Percentiles rank a stretch among this genome's conserved stretches.
Conservation (phyloP, 1,139 yeast genomes). For the Yamadazyma mexicana region DNA sequence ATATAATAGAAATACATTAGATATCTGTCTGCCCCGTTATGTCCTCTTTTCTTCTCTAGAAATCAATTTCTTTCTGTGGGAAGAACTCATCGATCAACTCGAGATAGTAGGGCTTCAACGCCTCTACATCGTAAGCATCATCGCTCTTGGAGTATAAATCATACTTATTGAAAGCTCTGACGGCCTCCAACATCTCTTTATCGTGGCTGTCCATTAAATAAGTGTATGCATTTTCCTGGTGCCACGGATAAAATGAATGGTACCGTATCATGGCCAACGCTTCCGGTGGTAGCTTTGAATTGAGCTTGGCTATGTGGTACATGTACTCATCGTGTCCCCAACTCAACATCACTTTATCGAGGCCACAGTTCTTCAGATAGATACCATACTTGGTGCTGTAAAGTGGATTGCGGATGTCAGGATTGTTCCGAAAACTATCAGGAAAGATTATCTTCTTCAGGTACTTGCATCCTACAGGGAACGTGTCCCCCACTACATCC, state of each 20-base stretch:
- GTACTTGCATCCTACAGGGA: constrained; percentile 71
- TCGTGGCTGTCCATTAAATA: constrained; percentile 69
- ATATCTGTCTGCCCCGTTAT: too few relatives aligned
- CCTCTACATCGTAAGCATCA: constrained; percentile 45
- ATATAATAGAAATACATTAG: constrained; percentile 2
- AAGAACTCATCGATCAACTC: constrained; percentile 69
- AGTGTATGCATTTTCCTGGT: constrained; percentile 64
- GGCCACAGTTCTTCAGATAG: constrained; percentile 63
- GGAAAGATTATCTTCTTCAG: constrained; percentile 61
- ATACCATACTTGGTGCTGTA: constrained; percentile 69
- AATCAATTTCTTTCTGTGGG: constrained; percentile 57
- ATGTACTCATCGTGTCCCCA: constrained; percentile 84
- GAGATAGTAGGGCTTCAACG: constrained; percentile 56
- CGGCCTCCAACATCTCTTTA: constrained; percentile 60
- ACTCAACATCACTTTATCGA: constrained; percentile 69
- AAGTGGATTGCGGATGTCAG: constrained; percentile 62
- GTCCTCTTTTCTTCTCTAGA: constrained; percentile 39
- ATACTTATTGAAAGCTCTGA: constrained; percentile 64
- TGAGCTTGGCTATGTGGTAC: constrained; percentile 69
- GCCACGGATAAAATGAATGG: constrained; percentile 79
- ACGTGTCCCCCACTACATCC: constrained; percentile 84
- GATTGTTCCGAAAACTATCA: constrained; percentile 59
- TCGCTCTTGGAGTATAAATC: constrained; percentile 68
- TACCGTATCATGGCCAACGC: constrained; percentile 75
- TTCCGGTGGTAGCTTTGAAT: constrained; percentile 62